A percentile compares a stretch with the other conserved stretches of the same genome.
phyloP scores from a whole-genome alignment of 768 basidiomycete genomes.

The Asterophora parasitica region DNA sequence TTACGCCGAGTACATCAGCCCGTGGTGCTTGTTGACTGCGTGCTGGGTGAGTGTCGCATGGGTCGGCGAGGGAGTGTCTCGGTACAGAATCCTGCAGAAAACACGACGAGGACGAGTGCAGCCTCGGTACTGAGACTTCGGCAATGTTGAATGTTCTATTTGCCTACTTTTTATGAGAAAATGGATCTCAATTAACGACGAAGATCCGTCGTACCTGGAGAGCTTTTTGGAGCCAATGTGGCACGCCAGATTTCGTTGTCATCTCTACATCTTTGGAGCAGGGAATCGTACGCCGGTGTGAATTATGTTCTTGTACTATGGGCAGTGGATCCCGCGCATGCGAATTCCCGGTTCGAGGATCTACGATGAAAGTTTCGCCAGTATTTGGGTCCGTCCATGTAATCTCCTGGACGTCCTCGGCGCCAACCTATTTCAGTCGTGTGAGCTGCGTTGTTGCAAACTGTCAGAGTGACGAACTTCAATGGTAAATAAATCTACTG shows the following conservation, averaged over 20 bases:
- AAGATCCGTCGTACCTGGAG: constrained; percentile 40
- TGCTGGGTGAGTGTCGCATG: background rate
- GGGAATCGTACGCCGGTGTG: constrained; percentile 23
- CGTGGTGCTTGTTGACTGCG: background rate
- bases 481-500: background rate
- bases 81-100: background rate
- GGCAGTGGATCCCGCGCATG: constrained; percentile 27
- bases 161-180: constrained; percentile 29
- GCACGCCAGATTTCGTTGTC: constrained; percentile 24
- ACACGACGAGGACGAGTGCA: constrained; percentile 11
- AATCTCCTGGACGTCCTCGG: constrained; percentile 29
- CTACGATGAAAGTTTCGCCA: constrained; percentile 52
- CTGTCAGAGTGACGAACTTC: constrained; percentile 2
- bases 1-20: constrained; percentile 2
- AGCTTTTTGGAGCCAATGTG: constrained; percentile 62
- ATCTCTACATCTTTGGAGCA: constrained; percentile 18
- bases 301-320: constrained; percentile 7
- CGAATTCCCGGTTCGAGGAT: constrained; percentile 69
- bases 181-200: background rate
- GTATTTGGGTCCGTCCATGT: constrained; percentile 65
- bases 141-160: constrained; percentile 51
- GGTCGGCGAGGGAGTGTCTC: background rate
- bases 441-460: background rate
- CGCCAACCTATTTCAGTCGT: constrained; percentile 8
- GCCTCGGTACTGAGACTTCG: constrained; percentile 44